Percentiles rank a stretch among this genome's conserved stretches.
Conservation (phyloP, 2,329 filamentous ascomycete genomes). For the Monosporascus cannonballus region DNA sequence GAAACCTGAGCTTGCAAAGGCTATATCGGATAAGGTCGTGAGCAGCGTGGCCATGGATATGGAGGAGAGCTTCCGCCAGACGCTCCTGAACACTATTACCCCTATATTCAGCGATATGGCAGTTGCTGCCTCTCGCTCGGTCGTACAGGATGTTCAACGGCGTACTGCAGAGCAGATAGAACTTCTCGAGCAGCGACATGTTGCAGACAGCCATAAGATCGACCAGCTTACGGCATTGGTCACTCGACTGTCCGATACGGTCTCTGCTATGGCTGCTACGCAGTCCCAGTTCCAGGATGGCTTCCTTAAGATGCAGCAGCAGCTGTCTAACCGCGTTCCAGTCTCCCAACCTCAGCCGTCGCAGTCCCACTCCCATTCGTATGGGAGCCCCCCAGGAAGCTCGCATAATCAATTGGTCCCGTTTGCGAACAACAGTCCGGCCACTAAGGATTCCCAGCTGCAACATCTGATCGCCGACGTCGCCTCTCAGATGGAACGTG, state of each 20-base stretch:
- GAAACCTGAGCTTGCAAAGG: constrained; percentile 65
- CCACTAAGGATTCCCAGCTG: constrained; percentile 47
- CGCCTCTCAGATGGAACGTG: constrained; percentile 54
- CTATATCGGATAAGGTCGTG: constrained; percentile 66
- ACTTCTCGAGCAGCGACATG: constrained; percentile 43
- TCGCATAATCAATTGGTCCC: constrained; percentile 31
- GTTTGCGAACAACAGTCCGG: constrained; percentile 36
- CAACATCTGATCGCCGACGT: constrained; percentile 52
- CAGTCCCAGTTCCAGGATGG: constrained; percentile 65
- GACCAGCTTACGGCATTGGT: constrained; percentile 65
- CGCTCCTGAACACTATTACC: constrained; percentile 57
- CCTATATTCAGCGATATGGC: constrained; percentile 62
- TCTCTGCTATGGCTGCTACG: constrained; percentile 62
- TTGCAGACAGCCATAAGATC: constrained; percentile 57
- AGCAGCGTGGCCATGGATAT: constrained; percentile 61
- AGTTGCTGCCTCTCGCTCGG: constrained; percentile 59
- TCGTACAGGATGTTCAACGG: constrained; percentile 63
- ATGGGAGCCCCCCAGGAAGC: constrained; percentile 23
- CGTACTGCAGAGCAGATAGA: constrained; percentile 47
- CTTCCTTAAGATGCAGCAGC: constrained; percentile 51
- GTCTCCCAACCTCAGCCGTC: constrained; percentile 14
- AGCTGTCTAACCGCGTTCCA: constrained; percentile 33
- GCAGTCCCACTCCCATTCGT: constrained; percentile 12
- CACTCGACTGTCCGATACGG: constrained; percentile 59
- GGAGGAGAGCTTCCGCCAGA: constrained; percentile 60